A percentile compares a stretch with the other conserved stretches of the same genome.
phyloP scores from a whole-genome alignment of 2,329 filamentous ascomycete genomes.

The Colletotrichum liriopes region DNA sequence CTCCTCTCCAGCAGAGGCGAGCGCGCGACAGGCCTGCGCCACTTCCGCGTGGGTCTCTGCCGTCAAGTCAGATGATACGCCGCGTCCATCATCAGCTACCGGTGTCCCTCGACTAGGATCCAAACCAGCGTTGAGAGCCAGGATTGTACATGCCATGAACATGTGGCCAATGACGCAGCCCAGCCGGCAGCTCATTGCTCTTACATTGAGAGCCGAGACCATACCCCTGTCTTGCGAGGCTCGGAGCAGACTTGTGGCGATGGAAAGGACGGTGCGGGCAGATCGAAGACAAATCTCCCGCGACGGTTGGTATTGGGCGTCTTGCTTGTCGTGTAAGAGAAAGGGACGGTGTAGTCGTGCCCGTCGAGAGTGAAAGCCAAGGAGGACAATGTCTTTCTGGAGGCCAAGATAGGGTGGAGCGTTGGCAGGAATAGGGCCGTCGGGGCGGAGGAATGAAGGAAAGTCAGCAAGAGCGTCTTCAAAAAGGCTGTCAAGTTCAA shows the following conservation, averaged over 20 bases:
- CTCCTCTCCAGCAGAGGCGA: slow-evolving; percentile 43
- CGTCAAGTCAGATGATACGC: neutral
- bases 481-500: slow-evolving; percentile 52
- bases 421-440: slow-evolving; percentile 31
- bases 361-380: slow-evolving; percentile 47
- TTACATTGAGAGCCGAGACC: neutral
- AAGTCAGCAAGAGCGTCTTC: slow-evolving; percentile 42
- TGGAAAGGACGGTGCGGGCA: slow-evolving; percentile 45
- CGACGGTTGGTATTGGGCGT: slow-evolving; percentile 34
- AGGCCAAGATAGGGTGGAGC: slow-evolving; percentile 42
- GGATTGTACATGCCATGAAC: slow-evolving; percentile 47
- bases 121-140: slow-evolving; percentile 42
- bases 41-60: slow-evolving; percentile 40
- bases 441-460: slow-evolving; percentile 43
- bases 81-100: neutral
- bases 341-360: slow-evolving; percentile 50
- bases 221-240: slow-evolving; percentile 10
- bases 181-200: slow-evolving; percentile 29
- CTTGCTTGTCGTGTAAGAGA: slow-evolving; percentile 42
- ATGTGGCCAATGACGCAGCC: slow-evolving; percentile 46
- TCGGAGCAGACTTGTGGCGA: slow-evolving; percentile 44
- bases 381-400: slow-evolving; percentile 45
- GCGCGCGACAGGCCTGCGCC: slow-evolving; percentile 42
- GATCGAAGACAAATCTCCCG: slow-evolving; percentile 46
- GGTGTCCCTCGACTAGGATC: slow-evolving; percentile 15